A percentile compares a stretch with the other conserved stretches of the same genome.
phyloP scores from a whole-genome alignment of 2,329 filamentous ascomycete genomes.

The Curvularia spicifera region DNA sequence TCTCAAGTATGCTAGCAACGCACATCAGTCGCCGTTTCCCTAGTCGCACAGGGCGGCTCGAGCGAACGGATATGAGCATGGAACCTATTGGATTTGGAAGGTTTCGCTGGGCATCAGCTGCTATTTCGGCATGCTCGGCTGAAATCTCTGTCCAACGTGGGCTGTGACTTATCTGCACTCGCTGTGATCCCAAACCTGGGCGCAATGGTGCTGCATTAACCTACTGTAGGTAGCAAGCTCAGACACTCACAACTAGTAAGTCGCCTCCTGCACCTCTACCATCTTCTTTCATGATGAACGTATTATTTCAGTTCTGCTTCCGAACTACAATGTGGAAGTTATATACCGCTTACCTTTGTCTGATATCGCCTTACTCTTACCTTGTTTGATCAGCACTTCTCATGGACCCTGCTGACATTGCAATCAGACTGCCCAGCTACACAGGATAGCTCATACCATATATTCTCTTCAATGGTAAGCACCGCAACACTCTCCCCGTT shows the following conservation, averaged over 20 bases:
- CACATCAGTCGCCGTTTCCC: no score
- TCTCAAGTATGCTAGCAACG: not conserved
- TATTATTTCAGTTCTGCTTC: slow-evolving; percentile 68
- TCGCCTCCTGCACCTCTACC: not conserved
- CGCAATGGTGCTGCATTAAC: not conserved
- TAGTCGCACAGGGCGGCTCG: not conserved
- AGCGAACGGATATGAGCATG: not conserved
- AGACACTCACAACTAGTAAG: slow-evolving; percentile 23
- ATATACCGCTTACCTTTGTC: slow-evolving; percentile 64
- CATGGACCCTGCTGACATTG: slow-evolving; percentile 26
- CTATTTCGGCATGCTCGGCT: not conserved
- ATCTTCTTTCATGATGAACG: slow-evolving; percentile 44
- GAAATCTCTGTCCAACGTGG: not conserved
- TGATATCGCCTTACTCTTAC: slow-evolving; percentile 44
- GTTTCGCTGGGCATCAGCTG: not conserved
- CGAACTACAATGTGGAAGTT: slow-evolving; percentile 65
- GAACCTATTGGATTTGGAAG: not conserved
- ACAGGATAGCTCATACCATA: not conserved
- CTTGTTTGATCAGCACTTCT: slow-evolving; percentile 7
- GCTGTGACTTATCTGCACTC: not conserved
- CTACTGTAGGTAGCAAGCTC: not conserved
- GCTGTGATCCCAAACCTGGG: not conserved
- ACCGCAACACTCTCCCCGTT: slow-evolving; percentile 17
- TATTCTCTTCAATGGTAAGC: slow-evolving; percentile 31
- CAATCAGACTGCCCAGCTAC: slow-evolving; percentile 1